Evolutionary conservation across 495 filamentous ascomycete genomes (phyloP).

Genomic region (Neurospora terricola): DNA sequence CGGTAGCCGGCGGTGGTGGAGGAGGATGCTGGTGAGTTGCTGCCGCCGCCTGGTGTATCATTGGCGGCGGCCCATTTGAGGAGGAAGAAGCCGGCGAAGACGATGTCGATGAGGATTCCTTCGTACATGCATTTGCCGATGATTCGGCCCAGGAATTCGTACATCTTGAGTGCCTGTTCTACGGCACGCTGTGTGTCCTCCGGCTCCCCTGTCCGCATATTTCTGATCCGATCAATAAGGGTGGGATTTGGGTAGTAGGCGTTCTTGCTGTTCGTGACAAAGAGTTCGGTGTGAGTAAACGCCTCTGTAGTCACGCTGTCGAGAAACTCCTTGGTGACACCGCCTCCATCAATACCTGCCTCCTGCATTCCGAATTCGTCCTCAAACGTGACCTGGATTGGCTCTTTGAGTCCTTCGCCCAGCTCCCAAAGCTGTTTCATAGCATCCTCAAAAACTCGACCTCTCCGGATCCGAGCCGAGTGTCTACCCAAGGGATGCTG

Average conservation of each 20-base stretch:
- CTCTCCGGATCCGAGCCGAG: slow-evolving; percentile 70
- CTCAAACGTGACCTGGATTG: slow-evolving; percentile 94
- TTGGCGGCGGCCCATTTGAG: slow-evolving; percentile 74
- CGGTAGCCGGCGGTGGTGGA: slow-evolving; percentile 59
- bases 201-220: not conserved
- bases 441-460: slow-evolving; percentile 78
- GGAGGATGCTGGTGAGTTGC: slow-evolving; percentile 92
- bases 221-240: slow-evolving; percentile 55
- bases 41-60: slow-evolving; percentile 56
- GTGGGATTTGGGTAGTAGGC: slow-evolving; percentile 83
- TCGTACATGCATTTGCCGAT: slow-evolving; percentile 98
- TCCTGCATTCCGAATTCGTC: slow-evolving; percentile 81
- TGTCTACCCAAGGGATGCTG: slow-evolving; percentile 49
- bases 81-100: slow-evolving; percentile 92
- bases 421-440: slow-evolving; percentile 75
- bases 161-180: slow-evolving; percentile 44
- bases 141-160: slow-evolving; percentile 86
- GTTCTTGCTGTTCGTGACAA: slow-evolving; percentile 82
- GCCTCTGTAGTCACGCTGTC: slow-evolving; percentile 84
- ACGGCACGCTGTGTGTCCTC: slow-evolving; percentile 43
- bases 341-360: slow-evolving; percentile 93
- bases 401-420: slow-evolving; percentile 80
- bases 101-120: slow-evolving; percentile 88
- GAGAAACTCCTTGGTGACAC: slow-evolving; percentile 96
- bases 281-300: slow-evolving; percentile 51